phyloP scores from a whole-genome alignment of 129 eudicot genomes.

The Erigeron canadensis region DNA sequence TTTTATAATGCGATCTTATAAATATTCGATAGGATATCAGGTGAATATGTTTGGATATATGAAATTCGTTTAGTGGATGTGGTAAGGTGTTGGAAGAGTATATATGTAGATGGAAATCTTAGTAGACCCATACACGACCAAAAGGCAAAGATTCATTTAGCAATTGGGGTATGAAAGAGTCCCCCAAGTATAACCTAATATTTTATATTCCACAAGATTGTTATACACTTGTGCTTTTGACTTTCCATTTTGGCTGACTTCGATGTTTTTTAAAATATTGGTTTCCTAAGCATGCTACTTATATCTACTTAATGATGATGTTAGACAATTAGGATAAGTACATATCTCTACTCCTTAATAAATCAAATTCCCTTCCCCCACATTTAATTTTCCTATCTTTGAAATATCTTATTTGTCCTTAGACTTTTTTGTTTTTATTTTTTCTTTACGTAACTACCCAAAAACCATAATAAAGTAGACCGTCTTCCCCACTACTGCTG shows the following conservation, averaged over 20 bases:
- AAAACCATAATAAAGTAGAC: too few relatives aligned
- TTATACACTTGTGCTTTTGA: conserved; percentile 19
- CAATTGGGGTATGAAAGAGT: conserved; percentile 23
- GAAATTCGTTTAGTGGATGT: neutral
- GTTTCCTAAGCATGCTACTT: neutral
- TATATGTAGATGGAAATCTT: conserved; percentile 8
- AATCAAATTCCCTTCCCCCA: too few relatives aligned
- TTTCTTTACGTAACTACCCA: too few relatives aligned
- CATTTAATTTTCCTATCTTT: too few relatives aligned
- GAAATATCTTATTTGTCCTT: too few relatives aligned
- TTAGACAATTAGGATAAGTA: too few relatives aligned
- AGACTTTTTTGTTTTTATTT: too few relatives aligned
- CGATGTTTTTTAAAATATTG: neutral
- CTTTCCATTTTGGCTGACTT: conserved; percentile 21
- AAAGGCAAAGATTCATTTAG: conserved; percentile 27
- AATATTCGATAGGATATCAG: neutral
- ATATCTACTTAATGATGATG: neutral
- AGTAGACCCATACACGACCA: conserved; percentile 24
- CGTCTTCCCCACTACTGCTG: too few relatives aligned
- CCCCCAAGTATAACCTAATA: conserved; percentile 18
- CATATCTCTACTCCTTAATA: too few relatives aligned
- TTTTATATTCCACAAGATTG: conserved; percentile 15
- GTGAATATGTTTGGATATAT: neutral
- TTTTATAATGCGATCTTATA: too few relatives aligned
- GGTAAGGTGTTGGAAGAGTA: conserved; percentile 16